Evolutionary conservation across 1,139 yeast species (phyloP), one percentile per base, ranked within the genome.

Genomic region (Zygosaccharomyces sapae): DNA sequence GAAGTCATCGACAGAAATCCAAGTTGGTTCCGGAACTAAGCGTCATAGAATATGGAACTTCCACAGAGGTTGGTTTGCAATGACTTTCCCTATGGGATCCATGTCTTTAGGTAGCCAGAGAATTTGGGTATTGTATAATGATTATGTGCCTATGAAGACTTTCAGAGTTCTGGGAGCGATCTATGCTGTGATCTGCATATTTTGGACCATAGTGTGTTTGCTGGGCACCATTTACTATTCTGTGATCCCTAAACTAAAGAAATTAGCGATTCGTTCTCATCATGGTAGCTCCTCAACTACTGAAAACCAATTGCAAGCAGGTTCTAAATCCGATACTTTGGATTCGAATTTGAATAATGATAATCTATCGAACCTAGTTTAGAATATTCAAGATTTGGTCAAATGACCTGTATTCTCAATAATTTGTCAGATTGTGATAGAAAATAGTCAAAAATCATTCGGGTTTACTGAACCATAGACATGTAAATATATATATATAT

Each of bases 81-180:
- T 85, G 73, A 85, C 96, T 52, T 89, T 89, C 80, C 96, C 96
- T 1, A 62, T 87, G 56, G 96, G 96, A 2, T 87, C 96, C 0
- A 82, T 86, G 83, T 72, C 83, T 0, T 66, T 85, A 18, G 79
- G 87, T 2, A 76, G 80, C 55, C 65, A 71, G 16, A 76, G 78
- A 55, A 62, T 87, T 24, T 65, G 75, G 4, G 73, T 70, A 43
- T 73, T 75, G 4, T 69, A 80, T 55, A 61, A 62, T 35, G 40
- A 49, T 19, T 52, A 47, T 25, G 60, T 57, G 6, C 64, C 64
- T 3, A 25, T 61, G 39, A 45, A 51, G 7, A 78, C 81, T 3
- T 84, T 83, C 67, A 73, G 76, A 53, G 81, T 81, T 4, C 57
- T 86, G 44, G 79, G 85, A 2, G 73, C 82, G 4, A 74, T 85